A percentile compares a stretch with the other conserved stretches of the same genome.
phyloP scores from a whole-genome alignment of 345 rosid species.

The Dipteronia sinensis region DNA sequence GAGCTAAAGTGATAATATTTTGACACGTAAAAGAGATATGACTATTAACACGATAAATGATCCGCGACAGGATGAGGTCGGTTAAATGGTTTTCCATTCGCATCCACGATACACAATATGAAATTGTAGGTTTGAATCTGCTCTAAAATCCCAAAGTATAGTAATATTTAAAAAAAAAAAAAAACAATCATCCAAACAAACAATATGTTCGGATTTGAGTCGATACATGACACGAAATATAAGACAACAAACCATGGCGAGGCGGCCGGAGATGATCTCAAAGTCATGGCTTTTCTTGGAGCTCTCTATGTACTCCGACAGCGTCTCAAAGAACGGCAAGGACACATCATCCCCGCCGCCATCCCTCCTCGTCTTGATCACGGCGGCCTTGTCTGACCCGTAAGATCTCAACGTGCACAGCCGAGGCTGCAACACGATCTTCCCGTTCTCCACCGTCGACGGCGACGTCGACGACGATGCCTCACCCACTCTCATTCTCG shows the following conservation, averaged over 20 bases:
- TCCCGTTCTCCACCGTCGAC: slow-evolving; percentile 41
- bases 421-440: slow-evolving; percentile 78
- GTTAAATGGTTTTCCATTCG: too few species aligned
- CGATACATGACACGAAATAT: background rate
- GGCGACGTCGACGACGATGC: background rate
- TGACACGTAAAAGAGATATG: too few species aligned
- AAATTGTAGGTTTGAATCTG: too few species aligned
- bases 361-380: slow-evolving; percentile 48
- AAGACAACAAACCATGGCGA: slow-evolving; percentile 65
- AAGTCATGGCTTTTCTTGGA: slow-evolving; percentile 84
- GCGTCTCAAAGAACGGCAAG: slow-evolving; percentile 67
- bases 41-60: too few species aligned
- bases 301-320: slow-evolving; percentile 89
- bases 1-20: too few species aligned
- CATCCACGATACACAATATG: too few species aligned
- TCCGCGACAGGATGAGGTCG: too few species aligned
- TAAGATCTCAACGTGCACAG: slow-evolving; percentile 85
- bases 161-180: too few species aligned
- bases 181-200: too few species aligned
- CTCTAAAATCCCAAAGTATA: too few species aligned
- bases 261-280: slow-evolving; percentile 88
- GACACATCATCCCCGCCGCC: slow-evolving; percentile 43
- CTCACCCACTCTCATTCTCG: slow-evolving; percentile 39
- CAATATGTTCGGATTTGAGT: too few species aligned
- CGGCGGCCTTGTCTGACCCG: slow-evolving; percentile 55